phyloP scores from a whole-genome alignment of 73 alveolate genomes.

The Symbiodinium pilosum region DNA sequence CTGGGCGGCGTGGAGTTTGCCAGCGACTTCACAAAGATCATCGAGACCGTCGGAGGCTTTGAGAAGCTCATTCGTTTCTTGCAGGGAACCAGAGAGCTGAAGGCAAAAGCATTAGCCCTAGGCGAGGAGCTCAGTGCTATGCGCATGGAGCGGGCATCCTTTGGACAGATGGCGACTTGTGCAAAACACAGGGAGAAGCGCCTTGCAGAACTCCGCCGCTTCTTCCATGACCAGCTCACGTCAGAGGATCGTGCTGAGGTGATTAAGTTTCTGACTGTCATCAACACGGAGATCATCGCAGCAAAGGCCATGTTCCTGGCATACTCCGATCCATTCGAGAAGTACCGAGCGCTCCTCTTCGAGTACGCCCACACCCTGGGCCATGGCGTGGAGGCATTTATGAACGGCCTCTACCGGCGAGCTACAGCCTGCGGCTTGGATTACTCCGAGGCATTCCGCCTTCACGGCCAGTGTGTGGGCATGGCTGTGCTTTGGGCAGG shows the following conservation, averaged over 20 bases:
- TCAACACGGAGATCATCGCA: slow-evolving; percentile 89
- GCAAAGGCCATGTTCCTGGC: slow-evolving; percentile 94
- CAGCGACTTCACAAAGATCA: slow-evolving; percentile 91
- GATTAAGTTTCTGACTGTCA: slow-evolving; percentile 84
- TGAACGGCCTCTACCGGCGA: slow-evolving; percentile 78
- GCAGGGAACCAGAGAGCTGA: slow-evolving; percentile 45
- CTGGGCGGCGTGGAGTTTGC: slow-evolving; percentile 91
- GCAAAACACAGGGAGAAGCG: slow-evolving; percentile 67
- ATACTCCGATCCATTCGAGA: slow-evolving; percentile 85
- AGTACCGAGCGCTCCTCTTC: slow-evolving; percentile 86
- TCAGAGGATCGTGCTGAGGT: slow-evolving; percentile 64
- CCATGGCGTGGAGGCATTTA: slow-evolving; percentile 81
- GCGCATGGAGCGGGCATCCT: slow-evolving; percentile 92
- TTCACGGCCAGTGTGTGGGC: slow-evolving; percentile 80
- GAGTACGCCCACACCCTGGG: slow-evolving; percentile 94
- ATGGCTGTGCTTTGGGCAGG: slow-evolving; percentile 94
- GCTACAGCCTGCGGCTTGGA: slow-evolving; percentile 50
- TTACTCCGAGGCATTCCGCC: neutral
- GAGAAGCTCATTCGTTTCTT: slow-evolving; percentile 70
- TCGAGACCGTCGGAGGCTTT: slow-evolving; percentile 82
- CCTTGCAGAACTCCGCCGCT: slow-evolving; percentile 51
- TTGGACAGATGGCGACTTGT: slow-evolving; percentile 79
- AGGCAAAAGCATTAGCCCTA: slow-evolving; percentile 78
- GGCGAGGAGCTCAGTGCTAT: slow-evolving; percentile 92
- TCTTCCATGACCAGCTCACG: slow-evolving; percentile 57